Base-by-base conservation (phyloP, 331 rosid species). In the Quercus phellos region DNA sequence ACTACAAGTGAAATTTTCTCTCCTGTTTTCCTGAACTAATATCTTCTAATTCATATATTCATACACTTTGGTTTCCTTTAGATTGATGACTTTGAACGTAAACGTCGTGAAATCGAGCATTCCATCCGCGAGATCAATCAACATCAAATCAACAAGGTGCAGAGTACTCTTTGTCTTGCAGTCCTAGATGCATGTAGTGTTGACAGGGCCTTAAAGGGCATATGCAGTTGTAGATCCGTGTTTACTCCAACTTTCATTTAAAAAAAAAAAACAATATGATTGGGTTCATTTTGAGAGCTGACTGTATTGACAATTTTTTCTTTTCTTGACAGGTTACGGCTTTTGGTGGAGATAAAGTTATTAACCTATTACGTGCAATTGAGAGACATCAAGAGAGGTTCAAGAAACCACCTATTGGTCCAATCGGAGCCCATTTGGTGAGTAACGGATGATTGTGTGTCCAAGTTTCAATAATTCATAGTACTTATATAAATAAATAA, bases 391-490 rank as follows among this genome's bases (percentile, higher is more conserved):
- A 81, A 80, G 85, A 14, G 51, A 92, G 85, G 78, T 94, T 94
- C 83, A 85, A 80, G 77, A 79, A 51, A 81, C 92, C 95, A 17
- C 99, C 98, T 17, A 88, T 94, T 83, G 97, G 99, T 81, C 99
- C 97, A 71, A 88, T 94, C 73, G 99, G 99, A 51, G 81, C 90
- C 72, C 97, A 94, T 84, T 67, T 92, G 99, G 99, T 88, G 79
- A 75, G 60, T 68, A 32, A 46, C 21, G 16, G 42, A 42, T 66
- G 27, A 32, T 32, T 4, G 46, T 64, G 27, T 63, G 43, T 29
- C 50, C 19, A 43, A 10, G 10, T 66, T 11, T 18, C 34, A 46
- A 32, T 30, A 30, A n/a, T 32, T 66, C 10, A 18, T 2, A 18
- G 1, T 66, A 4, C 19, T n/a, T 34, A 17, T 4, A 38, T 38